phyloP scores from a whole-genome alignment of 805 yeast species.

The Ogataea populi-albae region DNA sequence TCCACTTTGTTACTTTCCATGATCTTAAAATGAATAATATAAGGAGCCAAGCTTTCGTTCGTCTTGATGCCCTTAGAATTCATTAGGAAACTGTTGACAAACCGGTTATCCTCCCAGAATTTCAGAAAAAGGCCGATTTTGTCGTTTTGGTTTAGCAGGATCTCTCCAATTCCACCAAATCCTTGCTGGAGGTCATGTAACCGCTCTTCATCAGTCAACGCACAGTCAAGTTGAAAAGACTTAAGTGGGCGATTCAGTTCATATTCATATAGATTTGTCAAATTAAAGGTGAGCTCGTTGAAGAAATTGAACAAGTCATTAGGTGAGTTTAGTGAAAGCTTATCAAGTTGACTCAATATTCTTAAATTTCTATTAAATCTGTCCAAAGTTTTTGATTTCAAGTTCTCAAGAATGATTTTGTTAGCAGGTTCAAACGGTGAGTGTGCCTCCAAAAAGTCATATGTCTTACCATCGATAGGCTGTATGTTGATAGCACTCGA shows the following conservation, averaged over 20 bases:
- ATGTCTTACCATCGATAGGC: slow-evolving; percentile 22
- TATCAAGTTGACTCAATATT: slow-evolving; percentile 31
- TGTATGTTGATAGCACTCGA: slow-evolving; percentile 32
- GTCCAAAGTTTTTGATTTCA: slow-evolving; percentile 30
- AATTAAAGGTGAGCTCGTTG: slow-evolving; percentile 26
- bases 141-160: slow-evolving; percentile 26
- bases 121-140: slow-evolving; percentile 33
- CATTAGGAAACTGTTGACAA: slow-evolving; percentile 18
- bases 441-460: slow-evolving; percentile 27
- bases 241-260: slow-evolving; percentile 7
- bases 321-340: slow-evolving; percentile 29
- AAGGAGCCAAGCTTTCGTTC: slow-evolving; percentile 19
- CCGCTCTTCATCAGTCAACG: slow-evolving; percentile 7
- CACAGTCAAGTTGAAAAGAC: not conserved
- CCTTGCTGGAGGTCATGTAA: slow-evolving; percentile 20
- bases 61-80: slow-evolving; percentile 17
- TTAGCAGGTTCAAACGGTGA: slow-evolving; percentile 25
- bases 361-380: slow-evolving; percentile 33
- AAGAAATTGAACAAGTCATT: slow-evolving; percentile 33
- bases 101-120: slow-evolving; percentile 33
- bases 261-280: slow-evolving; percentile 16
- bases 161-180: slow-evolving; percentile 25
- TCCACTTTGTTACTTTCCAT: slow-evolving; percentile 20
- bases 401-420: slow-evolving; percentile 25
- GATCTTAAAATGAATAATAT: slow-evolving; percentile 33